Evolutionary conservation across 164 flowering plant genomes (phyloP), one percentile per base, ranked within the genome.

Genomic region (Cinnamomum chago): DNA sequence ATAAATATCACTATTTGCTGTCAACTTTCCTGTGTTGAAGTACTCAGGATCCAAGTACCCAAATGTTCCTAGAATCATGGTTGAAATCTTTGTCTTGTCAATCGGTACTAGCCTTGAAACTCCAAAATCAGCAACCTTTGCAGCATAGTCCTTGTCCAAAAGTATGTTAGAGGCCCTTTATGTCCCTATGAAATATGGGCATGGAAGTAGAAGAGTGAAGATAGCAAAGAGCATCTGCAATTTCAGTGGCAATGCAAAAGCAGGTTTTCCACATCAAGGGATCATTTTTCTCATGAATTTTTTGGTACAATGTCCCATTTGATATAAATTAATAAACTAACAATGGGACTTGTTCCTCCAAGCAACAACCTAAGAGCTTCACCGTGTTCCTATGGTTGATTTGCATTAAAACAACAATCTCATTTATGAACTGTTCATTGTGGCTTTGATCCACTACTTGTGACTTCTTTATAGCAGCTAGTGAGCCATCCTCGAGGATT

Each of bases 61-160:
- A 0, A 82, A 17, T 3, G 82, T 86, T 27, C 88, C 88, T 24
- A 83, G 82, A 15, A 84, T 83, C 33, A 80, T 0, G 1, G 88
- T 83, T 0, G 77, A 65, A 30, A 84, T 1, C 62, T 77, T 76
- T 4, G 76, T 52, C 75, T 86, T 80, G 68, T 84, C 85, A 2
- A 71, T 13, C 0, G 85, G 83, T 28, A 85, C 80, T 5, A 82
- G 70, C 55, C 83, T 75, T 30, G 89, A 85, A 40, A 80, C 73
- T 1, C 89, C 88, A 64, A 87, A 85, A 72, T 87, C 87, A 1
- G 87, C 73, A 18, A 87, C 87, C 60, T 85, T 87, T 0, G 87
- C 83, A 0, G 67, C 77, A 58, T 65, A 82, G 17, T 68, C 51
- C 15, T 79, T 81, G 28, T 86, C 87, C 24, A 86, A 64, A 12